A percentile compares a stretch with the other conserved stretches of the same genome.
Evolutionary conservation across 2,329 filamentous ascomycete species (phyloP).

Genomic region (Ophiostoma perfectum): DNA sequence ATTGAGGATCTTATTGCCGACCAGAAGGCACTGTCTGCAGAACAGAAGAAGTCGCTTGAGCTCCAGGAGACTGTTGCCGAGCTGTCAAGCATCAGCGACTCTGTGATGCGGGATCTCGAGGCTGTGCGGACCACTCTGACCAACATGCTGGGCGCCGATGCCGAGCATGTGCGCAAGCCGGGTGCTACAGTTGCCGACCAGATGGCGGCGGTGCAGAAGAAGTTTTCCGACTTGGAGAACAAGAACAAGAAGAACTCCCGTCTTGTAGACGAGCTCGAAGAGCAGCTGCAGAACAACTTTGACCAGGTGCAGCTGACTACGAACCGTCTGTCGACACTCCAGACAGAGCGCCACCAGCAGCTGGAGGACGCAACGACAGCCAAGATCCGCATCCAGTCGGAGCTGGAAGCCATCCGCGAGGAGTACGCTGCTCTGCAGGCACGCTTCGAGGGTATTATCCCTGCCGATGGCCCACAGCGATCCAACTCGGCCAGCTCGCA

Average conservation of each 20-base stretch:
- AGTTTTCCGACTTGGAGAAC: constrained; percentile 56
- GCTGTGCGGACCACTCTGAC: constrained; percentile 51
- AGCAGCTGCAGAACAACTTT: constrained; percentile 91
- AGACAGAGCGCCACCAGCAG: constrained; percentile 66
- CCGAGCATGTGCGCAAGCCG: constrained; percentile 40
- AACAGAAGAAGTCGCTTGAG: constrained; percentile 54
- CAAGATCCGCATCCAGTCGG: constrained; percentile 57
- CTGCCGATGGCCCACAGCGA: constrained; percentile 43
- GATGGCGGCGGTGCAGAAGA: constrained; percentile 58
- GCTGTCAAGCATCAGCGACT: constrained; percentile 53
- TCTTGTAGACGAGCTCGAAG: constrained; percentile 91
- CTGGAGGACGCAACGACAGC: constrained; percentile 72
- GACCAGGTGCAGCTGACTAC: constrained; percentile 82
- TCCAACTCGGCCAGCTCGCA: constrained; percentile 60
- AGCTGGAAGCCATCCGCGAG: constrained; percentile 61
- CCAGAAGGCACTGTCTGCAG: constrained; percentile 54
- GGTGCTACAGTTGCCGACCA: constrained; percentile 50
- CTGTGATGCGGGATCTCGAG: constrained; percentile 58
- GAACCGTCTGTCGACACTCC: constrained; percentile 78
- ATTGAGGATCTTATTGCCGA: constrained; percentile 53
- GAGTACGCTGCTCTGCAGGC: constrained; percentile 72
- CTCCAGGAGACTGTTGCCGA: constrained; percentile 52
- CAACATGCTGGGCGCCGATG: constrained; percentile 49
- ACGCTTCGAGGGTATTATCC: constrained; percentile 52
- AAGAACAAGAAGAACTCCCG: constrained; percentile 86